phyloP scores from a whole-genome alignment of 257 asterid genomes.

The Primulina huaijiensis region DNA sequence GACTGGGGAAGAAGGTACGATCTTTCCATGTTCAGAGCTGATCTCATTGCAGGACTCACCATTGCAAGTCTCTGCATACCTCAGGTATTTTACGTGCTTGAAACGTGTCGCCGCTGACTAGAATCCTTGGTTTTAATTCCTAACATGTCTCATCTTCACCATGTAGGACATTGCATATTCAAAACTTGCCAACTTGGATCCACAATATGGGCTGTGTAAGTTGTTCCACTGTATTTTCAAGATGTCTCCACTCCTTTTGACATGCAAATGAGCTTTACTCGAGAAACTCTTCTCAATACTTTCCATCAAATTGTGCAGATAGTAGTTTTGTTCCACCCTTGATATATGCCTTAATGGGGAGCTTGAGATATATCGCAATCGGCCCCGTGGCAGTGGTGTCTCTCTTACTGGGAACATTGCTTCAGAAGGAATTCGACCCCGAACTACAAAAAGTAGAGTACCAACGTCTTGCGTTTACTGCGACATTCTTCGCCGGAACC shows the following conservation, averaged over 20 bases:
- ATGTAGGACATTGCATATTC: conserved; percentile 68
- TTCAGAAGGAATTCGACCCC: conserved; percentile 58
- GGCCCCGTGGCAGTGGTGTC: conserved; percentile 90
- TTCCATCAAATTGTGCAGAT: conserved; percentile 33
- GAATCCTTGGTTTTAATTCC: no score
- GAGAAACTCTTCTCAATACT: no score
- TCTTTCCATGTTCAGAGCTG: conserved; percentile 57
- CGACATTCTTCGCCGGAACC: conserved; percentile 71
- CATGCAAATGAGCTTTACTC: no score
- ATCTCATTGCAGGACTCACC: conserved; percentile 73
- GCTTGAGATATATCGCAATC: conserved; percentile 77
- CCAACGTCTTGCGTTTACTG: conserved; percentile 64
- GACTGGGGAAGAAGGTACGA: conserved; percentile 63
- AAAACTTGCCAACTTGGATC: conserved; percentile 61
- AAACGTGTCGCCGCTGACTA: no score
- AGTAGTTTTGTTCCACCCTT: conserved; percentile 80
- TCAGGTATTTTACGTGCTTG: conserved; percentile 25
- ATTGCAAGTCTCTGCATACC: conserved; percentile 87
- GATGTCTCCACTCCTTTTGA: no score
- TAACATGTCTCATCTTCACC: no score
- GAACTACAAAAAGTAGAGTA: conserved; percentile 41
- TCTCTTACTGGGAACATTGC: conserved; percentile 66
- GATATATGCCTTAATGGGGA: conserved; percentile 74
- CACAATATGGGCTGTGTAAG: conserved; percentile 76
- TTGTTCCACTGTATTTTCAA: neutral